A percentile compares a stretch with the other conserved stretches of the same genome.
These are phyloP conservation scores for Jatropha multifida DNA, from an alignment of 441 rosid species.

Conservation along the genomic window DNA sequence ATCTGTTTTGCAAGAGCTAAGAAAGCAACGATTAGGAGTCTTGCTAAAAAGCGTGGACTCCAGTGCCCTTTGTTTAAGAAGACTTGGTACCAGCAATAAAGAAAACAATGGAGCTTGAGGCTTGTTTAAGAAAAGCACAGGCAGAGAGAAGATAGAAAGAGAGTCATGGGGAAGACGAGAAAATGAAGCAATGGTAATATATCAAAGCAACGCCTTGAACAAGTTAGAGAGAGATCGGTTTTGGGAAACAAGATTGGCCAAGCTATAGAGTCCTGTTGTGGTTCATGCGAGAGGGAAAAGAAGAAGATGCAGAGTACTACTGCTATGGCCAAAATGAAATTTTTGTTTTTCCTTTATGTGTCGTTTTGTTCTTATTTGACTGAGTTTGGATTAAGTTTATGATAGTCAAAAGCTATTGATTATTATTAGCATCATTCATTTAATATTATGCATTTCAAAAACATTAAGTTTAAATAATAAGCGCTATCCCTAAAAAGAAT, in stretches of 20 bases:
- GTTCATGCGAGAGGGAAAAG: slow-evolving; percentile 21
- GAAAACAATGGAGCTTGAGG: slow-evolving; percentile 44
- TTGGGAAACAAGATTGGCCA: slow-evolving; percentile 21
- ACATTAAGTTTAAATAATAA: no score
- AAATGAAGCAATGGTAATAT: slow-evolving; percentile 40
- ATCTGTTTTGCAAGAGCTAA: slow-evolving; percentile 36
- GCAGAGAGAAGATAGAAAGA: slow-evolving; percentile 33
- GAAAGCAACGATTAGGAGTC: slow-evolving; percentile 29
- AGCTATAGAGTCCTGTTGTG: slow-evolving; percentile 42
- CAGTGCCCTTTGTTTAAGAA: slow-evolving; percentile 27
- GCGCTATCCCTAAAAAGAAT: no score
- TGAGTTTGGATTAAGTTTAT: no score
- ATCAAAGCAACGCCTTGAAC: slow-evolving; percentile 42
- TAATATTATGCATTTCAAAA: no score
- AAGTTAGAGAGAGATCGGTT: slow-evolving; percentile 24
- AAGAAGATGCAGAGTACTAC: not conserved
- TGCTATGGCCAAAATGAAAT: no score
- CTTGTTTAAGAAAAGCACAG: slow-evolving; percentile 34
- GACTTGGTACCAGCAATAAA: slow-evolving; percentile 39
- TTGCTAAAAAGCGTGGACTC: slow-evolving; percentile 37
- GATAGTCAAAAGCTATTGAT: no score
- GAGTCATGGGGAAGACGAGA: slow-evolving; percentile 36
- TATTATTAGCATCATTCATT: no score
- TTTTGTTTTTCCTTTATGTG: no score
- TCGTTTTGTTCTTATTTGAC: no score